Evolutionary conservation across 1,139 yeast genomes (phyloP), one percentile per base, ranked within the genome.

Genomic region (Blastobotrys ciferrii): DNA sequence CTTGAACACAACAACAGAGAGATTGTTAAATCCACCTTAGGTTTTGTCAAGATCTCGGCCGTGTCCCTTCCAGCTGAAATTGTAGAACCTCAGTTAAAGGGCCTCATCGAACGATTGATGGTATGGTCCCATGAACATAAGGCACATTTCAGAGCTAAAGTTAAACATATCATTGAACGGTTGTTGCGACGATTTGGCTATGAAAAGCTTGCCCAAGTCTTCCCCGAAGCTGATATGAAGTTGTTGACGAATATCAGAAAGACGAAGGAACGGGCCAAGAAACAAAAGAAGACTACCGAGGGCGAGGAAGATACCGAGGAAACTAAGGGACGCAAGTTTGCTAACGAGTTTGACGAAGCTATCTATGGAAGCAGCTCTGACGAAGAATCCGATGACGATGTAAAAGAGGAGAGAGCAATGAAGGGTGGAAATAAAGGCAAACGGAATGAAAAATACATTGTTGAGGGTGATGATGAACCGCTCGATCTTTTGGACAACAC

Each of bases 61-160:
- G 76, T 91, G 55, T 80, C 91, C 13, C 76, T 92, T 51, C 97
- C 98, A 5, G 85, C 80, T 56, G 96, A 86, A 20, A 66, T 84
- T 58, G 82, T 92, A 47, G 78, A 77, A 60, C 77, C 82, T 7
- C 82, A 84, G 58, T 77, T 94, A 61, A 73, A 76, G 42, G 82
- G 78, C 19, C 71, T 92, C 49, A 73, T 92, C 50, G 73, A 77
- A 35, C 84, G 87, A 60, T 75, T 92, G 60, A 75, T 92, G 78
- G 82, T 82, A 57, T 91, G 98, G 95, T 87, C 96, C 38, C 95
- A 88, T 66, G 98, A 89, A 66, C 97, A 91, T 69, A 87, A 87
- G 62, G 95, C 95, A 37, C 96, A 89, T 63, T 91, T 94, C 76
- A 88, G 87, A 66, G 79, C 89, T 25, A 91, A 87, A 68, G 94